Evolutionary conservation across 2,329 filamentous ascomycete species (phyloP), one percentile per base, ranked within the genome.

Genomic region (Gyromitra esculenta): DNA sequence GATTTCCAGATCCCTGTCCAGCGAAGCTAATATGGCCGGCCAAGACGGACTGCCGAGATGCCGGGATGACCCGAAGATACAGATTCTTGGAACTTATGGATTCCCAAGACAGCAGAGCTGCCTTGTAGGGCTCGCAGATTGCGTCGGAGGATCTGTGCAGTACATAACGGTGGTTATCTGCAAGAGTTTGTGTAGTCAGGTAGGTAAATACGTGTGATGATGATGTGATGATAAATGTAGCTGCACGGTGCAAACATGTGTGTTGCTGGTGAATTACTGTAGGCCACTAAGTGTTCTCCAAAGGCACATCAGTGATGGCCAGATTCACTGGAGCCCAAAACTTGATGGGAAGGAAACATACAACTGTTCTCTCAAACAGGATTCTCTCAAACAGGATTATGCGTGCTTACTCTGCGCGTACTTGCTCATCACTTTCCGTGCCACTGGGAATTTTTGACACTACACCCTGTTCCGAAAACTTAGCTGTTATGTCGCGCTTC

Each of bases 31-130:
- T 37, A 71, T 39, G 39, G 41, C 45, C 48, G 45, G 6, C 41
- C 37, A 50, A 39, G 54, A 25, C 66, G 25, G 25, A 35, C 31
- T 70, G 67, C 67, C 67, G 67, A 70, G 57, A 63, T 70, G 9
- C 45, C 57, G 67, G 25, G 43, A 39, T 70, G 67, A 63, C 31
- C 8, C 31, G 25, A 13, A 25, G 2, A 11, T 25, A 35, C 39
- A 35, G 18, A 13, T 11, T 48, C 11, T 31, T n/a, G n/a, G 52
- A 31, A 8, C 31, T 60, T 39, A 2, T 60, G 18, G 13, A 21
- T 25, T 6, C 2, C 21, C 31, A 52, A 8, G 25, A 8, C 1
- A 18, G 43, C 15, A 18, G 21, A 35, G 21, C 9, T 56, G 8
- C 5, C 25, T 31, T 31, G 25, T 31, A 31, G 25, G 25, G 25